These are phyloP conservation scores for Cladosporium sp. DNA, from an alignment of 2,329 filamentous ascomycete species.

Conservation along the genomic window DNA sequence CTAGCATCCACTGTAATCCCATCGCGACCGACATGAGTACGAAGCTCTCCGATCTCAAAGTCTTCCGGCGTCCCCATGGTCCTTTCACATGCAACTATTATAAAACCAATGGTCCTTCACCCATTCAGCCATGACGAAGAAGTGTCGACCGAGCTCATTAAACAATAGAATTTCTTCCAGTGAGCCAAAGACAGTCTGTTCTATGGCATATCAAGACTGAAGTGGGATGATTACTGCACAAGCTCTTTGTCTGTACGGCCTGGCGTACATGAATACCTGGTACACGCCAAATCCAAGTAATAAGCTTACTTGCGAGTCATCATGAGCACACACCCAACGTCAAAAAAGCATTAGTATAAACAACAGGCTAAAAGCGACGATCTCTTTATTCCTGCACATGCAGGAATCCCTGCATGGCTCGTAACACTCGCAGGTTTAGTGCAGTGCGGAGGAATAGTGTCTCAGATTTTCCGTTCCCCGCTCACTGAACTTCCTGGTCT, in stretches of 20 bases:
- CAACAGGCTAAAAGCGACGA: conserved; percentile 4
- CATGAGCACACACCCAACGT: not conserved
- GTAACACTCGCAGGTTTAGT: conserved; percentile 5
- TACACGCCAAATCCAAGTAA: not conserved
- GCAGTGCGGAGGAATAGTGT: not conserved
- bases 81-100: not conserved
- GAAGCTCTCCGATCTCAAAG: not conserved
- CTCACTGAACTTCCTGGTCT: not conserved
- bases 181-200: not conserved
- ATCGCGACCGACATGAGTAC: not conserved
- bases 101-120: not conserved
- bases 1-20: not conserved
- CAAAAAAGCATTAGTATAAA: not conserved
- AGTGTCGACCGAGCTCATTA: not conserved
- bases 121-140: not conserved
- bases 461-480: conserved; percentile 16
- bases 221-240: not conserved
- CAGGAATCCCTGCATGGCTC: not conserved
- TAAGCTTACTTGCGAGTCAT: not conserved
- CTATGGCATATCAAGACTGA: not conserved
- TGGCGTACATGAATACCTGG: not conserved
- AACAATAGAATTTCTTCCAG: not conserved
- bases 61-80: not conserved
- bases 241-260: not conserved
- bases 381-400: not conserved